Evolutionary conservation across 306 rosid species (phyloP).

Genomic region (Castanea sativa): DNA sequence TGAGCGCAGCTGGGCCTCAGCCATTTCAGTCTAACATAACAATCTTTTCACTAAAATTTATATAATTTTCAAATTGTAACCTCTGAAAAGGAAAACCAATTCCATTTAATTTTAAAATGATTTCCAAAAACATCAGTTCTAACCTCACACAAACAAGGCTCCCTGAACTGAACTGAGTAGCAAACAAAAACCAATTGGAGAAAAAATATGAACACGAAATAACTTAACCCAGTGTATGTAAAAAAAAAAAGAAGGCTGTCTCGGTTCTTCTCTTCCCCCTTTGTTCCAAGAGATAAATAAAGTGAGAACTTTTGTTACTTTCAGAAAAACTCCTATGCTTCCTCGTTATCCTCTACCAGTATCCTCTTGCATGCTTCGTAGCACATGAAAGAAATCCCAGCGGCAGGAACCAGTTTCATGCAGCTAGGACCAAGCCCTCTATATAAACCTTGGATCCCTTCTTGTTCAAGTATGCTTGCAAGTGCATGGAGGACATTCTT

Average conservation of each 20-base stretch:
- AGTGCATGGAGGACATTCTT: slow-evolving; percentile 79
- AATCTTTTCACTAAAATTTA: neutral
- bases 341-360: slow-evolving; percentile 55
- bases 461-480: slow-evolving; percentile 70
- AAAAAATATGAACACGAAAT: slow-evolving; percentile 18
- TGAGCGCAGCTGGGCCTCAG: neutral
- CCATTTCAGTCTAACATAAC: neutral
- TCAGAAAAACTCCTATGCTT: slow-evolving; percentile 34
- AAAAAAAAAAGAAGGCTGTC: slow-evolving; percentile 12
- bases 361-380: slow-evolving; percentile 95
- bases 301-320: neutral
- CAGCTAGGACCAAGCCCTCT: slow-evolving; percentile 95
- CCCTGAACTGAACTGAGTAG: slow-evolving; percentile 24
- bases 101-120: too few relatives aligned
- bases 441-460: slow-evolving; percentile 78
- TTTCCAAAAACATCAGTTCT: slow-evolving; percentile 3
- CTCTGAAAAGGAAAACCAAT: too few relatives aligned
- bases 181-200: neutral
- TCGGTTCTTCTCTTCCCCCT: slow-evolving; percentile 4
- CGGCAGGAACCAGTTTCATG: slow-evolving; percentile 92
- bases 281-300: slow-evolving; percentile 2
- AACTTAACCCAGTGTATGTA: neutral
- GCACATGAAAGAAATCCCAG: slow-evolving; percentile 98
- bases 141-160: slow-evolving; percentile 37
- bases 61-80: neutral